Base-by-base conservation (phyloP, 2,329 filamentous ascomycete genomes). In the Cryphonectria radicalis region DNA sequence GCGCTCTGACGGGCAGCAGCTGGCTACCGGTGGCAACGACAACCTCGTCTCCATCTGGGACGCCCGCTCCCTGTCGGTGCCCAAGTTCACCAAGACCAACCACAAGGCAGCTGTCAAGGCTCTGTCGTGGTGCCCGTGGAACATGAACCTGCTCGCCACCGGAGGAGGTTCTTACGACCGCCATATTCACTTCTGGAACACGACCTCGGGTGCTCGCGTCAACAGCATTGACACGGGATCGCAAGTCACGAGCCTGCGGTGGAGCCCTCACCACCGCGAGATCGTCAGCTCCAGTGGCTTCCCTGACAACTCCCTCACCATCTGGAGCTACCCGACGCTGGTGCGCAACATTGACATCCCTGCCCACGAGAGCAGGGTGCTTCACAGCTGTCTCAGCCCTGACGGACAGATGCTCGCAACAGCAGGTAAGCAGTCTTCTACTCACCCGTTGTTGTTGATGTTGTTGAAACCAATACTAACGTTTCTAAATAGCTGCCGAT, bases 171-270 rank as follows among this genome's bases (percentile, higher is more conserved):
- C 94, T 60, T 97, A 98, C 82, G 96, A 99, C 81, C 93, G 94
- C 77, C 93, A 98, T 84, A 99, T 99, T 82, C 96, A 99, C 87
- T 99, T 99, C 89, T 99, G 96, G 96, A 99, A 99, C 88, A 97
- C 95, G 63, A 98, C 96, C 32, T 97, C 95, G 5, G 96, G 96
- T 73, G 95, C 96, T 68, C 93, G 96, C 77, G 95, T 97, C 85
- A 99, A 99, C 91, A 97, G 94, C 88, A 98, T 99, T 82, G 95
- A 98, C 82, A 98, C 96, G 57, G 96, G 96, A 73, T 97, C 94
- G 63, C 96, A 99, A 83, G 97, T 99, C 71, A 99, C 96, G 76
- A 96, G 93, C 77, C 89, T 99, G 70, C 92, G 94, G 78, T 99
- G 96, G 96, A 97, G 93, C 87, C 94, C 94, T 74, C 92, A 94